Evolutionary conservation across 169 alveolate genomes (phyloP), one percentile per base, ranked within the genome.

Genomic region (Prorocentrum cordatum): DNA sequence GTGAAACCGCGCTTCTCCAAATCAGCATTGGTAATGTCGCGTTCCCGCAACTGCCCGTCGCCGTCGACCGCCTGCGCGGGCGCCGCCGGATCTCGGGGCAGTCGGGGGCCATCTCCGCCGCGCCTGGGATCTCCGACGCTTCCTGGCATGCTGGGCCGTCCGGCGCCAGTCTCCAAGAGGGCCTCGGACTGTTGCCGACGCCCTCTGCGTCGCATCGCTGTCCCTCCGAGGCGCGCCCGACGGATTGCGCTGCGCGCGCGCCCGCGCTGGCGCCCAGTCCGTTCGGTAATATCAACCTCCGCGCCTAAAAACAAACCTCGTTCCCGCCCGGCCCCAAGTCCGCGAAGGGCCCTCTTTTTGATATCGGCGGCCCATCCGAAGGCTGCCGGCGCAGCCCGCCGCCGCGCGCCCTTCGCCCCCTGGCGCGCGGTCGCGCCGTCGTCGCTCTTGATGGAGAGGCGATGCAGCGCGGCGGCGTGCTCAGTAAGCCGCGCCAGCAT

Each of bases 81-180:
- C 2, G 42, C 7, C 1, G 45, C 66, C 45, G 7, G 31, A 39
- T 66, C 22, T 71, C 83, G 26, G 83, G 85, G 26, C 24, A 27
- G 16, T 50, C 85, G 14, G 64, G 70, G 32, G 29, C 68, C 5
- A 54, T 31, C 7, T 68, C 33, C 64, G 32, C 61, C 10, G 83
- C 26, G 6, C 29, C 68, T 1, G 36, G 71, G 4, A 73, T 26
- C 45, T 71, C 66, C 14, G 5, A 10, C 0, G 83, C 83, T 71
- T 45, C 83, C 6, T 59, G n/a, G 33, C 12, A 20, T 31, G 22
- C 26, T 20, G 5, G 1, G 85, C 62, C 0, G n/a, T n/a, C n/a
- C n/a, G 16, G 27, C n/a, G n/a, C n/a, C n/a, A 71, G 85, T 33
- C 54, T 36, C 68, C 71, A 47, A 0, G 85, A 71, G 27, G 85